Base-by-base conservation (phyloP, 805 yeast species). In the Hanseniaspora vineae region DNA sequence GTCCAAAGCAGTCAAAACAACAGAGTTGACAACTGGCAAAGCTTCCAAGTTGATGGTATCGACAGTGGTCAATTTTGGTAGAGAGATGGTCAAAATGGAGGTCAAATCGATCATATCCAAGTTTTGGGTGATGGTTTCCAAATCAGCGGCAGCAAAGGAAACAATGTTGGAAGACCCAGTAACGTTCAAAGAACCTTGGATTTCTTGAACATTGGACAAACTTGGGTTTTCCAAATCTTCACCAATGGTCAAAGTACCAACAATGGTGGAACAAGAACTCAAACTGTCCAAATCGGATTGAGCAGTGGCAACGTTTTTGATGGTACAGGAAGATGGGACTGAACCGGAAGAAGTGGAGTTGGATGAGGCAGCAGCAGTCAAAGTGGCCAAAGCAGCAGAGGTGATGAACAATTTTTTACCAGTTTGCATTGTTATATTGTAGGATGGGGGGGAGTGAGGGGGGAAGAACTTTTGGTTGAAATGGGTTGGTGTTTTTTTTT, bases 31-130 rank as follows among this genome's bases (percentile, higher is more conserved):
- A 56, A 88, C 90, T 63, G 97, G 96, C 66, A 92, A 76, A 57
- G 96, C 87, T 61, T 77, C 75, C 71, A 84, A 80, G 66, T 72
- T 68, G 61, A 92, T 77, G 49, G 86, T 68, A 63, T 95, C 96
- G 55, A 88, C 95, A 55, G 84, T 75, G 64, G 80, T 72, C 65
- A 90, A 78, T 57, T 75, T 71, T 54, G 95, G 95, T 66, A 89
- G 77, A 58, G 82, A 75, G 50, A 90, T 72, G 50, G 79, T 67
- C 55, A 71, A 58, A 66, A 92, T 75, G 51, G 78, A 66, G 60
- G 90, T 83, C 67, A 84, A 77, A 52, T 70, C 69, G 55, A 71
- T 64, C 55, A 92, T 70, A 51, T 68, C 66, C 57, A 92, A 75
- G 53, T 75, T 68, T 61, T 85, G 94, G 49, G 87, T 73, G 62